Evolutionary conservation across 257 asterid genomes (phyloP).

Genomic region (Solanum clarkiae): DNA sequence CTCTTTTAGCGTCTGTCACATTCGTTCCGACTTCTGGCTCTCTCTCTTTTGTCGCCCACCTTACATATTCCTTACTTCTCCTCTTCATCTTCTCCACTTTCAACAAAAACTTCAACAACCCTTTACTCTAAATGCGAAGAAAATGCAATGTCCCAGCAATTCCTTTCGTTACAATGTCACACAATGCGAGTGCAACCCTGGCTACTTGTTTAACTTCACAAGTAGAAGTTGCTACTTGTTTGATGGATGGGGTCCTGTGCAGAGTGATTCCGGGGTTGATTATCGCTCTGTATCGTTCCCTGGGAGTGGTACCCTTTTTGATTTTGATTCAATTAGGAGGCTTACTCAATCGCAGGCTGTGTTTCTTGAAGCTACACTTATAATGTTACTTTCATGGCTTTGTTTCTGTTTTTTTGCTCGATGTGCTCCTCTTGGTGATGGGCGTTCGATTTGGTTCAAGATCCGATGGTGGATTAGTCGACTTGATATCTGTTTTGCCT

Average conservation of each 20-base stretch:
- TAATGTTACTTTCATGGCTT: conserved; percentile 56
- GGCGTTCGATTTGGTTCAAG: conserved; percentile 60
- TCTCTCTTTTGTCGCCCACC: not conserved
- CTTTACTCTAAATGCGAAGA: not conserved
- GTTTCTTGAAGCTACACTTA: conserved; percentile 74
- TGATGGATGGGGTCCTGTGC: conserved; percentile 20
- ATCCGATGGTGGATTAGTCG: conserved; percentile 96
- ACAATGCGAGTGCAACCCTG: conserved; percentile 74
- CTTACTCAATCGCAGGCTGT: conserved; percentile 90
- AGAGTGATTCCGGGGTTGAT: conserved; percentile 56
- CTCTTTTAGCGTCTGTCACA: not conserved
- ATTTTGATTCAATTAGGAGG: conserved; percentile 63
- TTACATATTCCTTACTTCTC: not conserved
- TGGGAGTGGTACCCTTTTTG: conserved; percentile 41
- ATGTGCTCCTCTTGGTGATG: conserved; percentile 48
- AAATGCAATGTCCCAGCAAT: conserved; percentile 52
- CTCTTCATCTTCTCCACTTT: not conserved
- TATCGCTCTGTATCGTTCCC: conserved; percentile 47
- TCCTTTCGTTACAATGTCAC: conserved; percentile 51
- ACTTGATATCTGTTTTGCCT: conserved; percentile 65
- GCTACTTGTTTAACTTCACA: conserved; percentile 30
- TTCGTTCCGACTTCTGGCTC: not conserved
- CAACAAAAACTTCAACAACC: not conserved
- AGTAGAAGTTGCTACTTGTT: conserved; percentile 38
- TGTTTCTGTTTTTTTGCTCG: conserved; percentile 60